Evolutionary conservation across 2,329 filamentous ascomycete genomes (phyloP).

Genomic region (Lecanoromycetidae sp.): DNA sequence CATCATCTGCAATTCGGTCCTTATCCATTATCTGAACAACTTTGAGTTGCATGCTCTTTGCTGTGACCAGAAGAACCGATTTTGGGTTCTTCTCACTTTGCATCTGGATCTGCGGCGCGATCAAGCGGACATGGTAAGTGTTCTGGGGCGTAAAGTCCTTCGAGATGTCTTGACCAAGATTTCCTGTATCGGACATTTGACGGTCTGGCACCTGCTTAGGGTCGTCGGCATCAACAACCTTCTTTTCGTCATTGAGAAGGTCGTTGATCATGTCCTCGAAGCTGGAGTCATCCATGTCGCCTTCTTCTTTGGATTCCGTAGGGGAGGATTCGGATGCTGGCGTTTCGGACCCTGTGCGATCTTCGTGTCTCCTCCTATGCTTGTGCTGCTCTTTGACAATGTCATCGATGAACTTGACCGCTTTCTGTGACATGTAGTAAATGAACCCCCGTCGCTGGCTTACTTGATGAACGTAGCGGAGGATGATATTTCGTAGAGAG

Average conservation of each 20-base stretch:
- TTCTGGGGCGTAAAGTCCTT: constrained; percentile 83
- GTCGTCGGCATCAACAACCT: constrained; percentile 65
- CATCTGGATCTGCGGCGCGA: constrained; percentile 93
- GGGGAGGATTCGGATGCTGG: constrained; percentile 17
- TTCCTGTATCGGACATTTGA: constrained; percentile 22
- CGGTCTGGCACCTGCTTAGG: constrained; percentile 25
- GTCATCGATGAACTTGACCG: constrained; percentile 95
- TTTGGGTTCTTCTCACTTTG: constrained; percentile 98
- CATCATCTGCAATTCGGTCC: constrained; percentile 76
- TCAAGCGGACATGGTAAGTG: constrained; percentile 86
- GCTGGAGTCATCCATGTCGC: constrained; percentile 47
- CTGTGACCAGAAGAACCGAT: constrained; percentile 89
- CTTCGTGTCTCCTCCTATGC: constrained; percentile 41
- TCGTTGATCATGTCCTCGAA: constrained; percentile 78
- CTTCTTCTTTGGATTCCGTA: constrained; percentile 19
- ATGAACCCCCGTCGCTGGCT: constrained; percentile 91
- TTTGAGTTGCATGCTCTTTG: constrained; percentile 96
- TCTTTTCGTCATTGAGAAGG: constrained; percentile 70
- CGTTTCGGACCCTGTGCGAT: constrained; percentile 20
- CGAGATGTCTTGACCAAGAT: constrained; percentile 64
- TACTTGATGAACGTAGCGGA: constrained; percentile 95
- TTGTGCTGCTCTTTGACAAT: constrained; percentile 91
- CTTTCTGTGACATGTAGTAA: constrained; percentile 90
- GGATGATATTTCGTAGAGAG: constrained; percentile 81
- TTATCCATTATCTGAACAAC: constrained; percentile 98